A percentile compares a stretch with the other conserved stretches of the same genome.
Evolutionary conservation across 192 early-diverging fungal species (phyloP).

Genomic region (Pilaira anomala): DNA sequence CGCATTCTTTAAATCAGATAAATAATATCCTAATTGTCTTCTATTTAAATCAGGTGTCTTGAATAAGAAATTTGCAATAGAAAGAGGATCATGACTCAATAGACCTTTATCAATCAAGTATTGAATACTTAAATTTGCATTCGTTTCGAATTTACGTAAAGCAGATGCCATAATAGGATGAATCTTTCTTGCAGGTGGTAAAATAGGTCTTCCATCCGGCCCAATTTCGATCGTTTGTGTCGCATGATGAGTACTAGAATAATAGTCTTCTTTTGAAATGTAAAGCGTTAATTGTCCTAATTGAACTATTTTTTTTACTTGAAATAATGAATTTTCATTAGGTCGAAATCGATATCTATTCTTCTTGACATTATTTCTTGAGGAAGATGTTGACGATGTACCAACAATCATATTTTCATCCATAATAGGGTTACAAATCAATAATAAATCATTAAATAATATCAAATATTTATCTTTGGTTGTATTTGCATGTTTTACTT

Average conservation of each 20-base stretch:
- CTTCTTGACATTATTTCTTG: slow-evolving; percentile 4
- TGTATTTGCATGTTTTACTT: slow-evolving; percentile 62
- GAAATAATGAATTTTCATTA: slow-evolving; percentile 47
- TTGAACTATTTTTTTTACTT: slow-evolving; percentile 53
- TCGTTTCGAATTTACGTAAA: slow-evolving; percentile 55
- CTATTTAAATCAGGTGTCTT: slow-evolving; percentile 59
- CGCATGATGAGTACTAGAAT: neutral
- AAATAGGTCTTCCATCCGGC: slow-evolving; percentile 4
- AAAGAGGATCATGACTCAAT: slow-evolving; percentile 53
- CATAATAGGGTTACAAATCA: slow-evolving; percentile 63
- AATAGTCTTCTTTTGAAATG: slow-evolving; percentile 33
- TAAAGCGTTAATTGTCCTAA: slow-evolving; percentile 44
- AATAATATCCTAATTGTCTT: slow-evolving; percentile 54
- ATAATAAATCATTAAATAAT: slow-evolving; percentile 59
- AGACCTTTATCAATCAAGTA: slow-evolving; percentile 57
- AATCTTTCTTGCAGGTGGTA: slow-evolving; percentile 47
- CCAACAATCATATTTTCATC: slow-evolving; percentile 42
- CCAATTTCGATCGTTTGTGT: neutral
- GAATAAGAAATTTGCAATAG: slow-evolving; percentile 64
- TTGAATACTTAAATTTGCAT: slow-evolving; percentile 53
- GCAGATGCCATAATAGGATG: slow-evolving; percentile 57
- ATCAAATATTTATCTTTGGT: slow-evolving; percentile 69
- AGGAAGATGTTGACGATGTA: neutral
- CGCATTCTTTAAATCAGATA: slow-evolving; percentile 50
- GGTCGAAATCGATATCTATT: slow-evolving; percentile 29